Base-by-base conservation (phyloP, 148 eudicot genomes). In the Dysphania ambrosioides region DNA sequence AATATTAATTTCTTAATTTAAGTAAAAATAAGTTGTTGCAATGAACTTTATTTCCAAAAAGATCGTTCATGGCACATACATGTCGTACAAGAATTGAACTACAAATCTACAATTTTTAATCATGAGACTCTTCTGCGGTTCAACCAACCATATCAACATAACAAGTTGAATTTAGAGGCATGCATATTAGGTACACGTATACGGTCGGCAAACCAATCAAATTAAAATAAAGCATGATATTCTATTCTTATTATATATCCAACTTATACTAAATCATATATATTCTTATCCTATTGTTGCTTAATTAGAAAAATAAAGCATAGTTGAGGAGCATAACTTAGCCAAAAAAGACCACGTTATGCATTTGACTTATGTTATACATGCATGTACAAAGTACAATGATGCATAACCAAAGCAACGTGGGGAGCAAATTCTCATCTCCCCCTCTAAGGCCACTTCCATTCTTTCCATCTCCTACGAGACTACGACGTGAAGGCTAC, bases 401-500 rank as follows among this genome's bases (percentile, higher is more conserved):
- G 68, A 68, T 34, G 61, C 72, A 56, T 58, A 60, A 56, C 51
- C 27, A 23, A 36, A 56, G 63, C 26, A 24, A 80, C 79, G 82
- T 80, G 79, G 79, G 65, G 53, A 71, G 72, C 82, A 80, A 75
- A n/a, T 53, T 38, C 72, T 73, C 73, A 44, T 41, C 36, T 5
- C 34, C 44, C 18, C 3, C n/a, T n/a, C n/a, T n/a, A n/a, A n/a
- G n/a, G n/a, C n/a, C n/a, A n/a, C 49, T 8, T 19, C n/a, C 31
- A 6, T 65, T 16, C 53, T 34, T 70, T 70, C 42, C 62, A 16
- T 23, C 21, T 40, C 21, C 7, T 51, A 75, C 63, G 68, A 80
- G 79, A 79, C 7, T 51, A 75, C 63, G 68, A 80, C 83, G 83
- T 80, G 83, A 80, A 80, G 69, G 55, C 83, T 71, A 80, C 79